phyloP scores from a whole-genome alignment of 768 basidiomycete genomes.

The Macrolepiota dolichaula region DNA sequence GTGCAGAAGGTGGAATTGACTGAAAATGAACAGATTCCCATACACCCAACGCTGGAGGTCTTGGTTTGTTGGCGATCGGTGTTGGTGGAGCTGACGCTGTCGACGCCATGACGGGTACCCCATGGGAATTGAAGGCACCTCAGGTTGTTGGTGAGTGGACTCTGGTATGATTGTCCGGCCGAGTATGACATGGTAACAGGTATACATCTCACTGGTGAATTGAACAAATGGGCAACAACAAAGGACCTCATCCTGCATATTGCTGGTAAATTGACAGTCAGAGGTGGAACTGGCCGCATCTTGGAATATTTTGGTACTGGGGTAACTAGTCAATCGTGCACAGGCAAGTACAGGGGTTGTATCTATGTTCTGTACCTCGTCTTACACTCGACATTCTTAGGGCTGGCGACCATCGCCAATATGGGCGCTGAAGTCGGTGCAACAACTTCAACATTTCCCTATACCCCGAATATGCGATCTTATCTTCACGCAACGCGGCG shows the following conservation, averaged over 20 bases:
- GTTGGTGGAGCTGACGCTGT: slow-evolving; percentile 99
- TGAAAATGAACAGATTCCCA: slow-evolving; percentile 68
- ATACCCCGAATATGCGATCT: slow-evolving; percentile 82
- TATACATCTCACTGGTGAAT: slow-evolving; percentile 81
- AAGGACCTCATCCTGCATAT: slow-evolving; percentile 96
- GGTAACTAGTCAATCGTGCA: slow-evolving; percentile 86
- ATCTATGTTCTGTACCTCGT: not conserved
- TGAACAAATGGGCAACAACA: slow-evolving; percentile 90
- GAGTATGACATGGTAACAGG: slow-evolving; percentile 38
- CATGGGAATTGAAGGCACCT: slow-evolving; percentile 96
- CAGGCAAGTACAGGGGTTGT: slow-evolving; percentile 46
- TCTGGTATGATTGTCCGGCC: not conserved
- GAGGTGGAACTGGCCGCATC: slow-evolving; percentile 94
- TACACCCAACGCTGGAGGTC: slow-evolving; percentile 96
- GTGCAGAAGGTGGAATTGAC: not conserved
- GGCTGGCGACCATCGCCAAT: slow-evolving; percentile 93
- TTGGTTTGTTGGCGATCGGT: slow-evolving; percentile 95
- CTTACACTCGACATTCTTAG: slow-evolving; percentile 29
- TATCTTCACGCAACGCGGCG: slow-evolving; percentile 92
- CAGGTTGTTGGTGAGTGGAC: slow-evolving; percentile 63
- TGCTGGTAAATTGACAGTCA: slow-evolving; percentile 90
- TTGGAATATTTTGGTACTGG: slow-evolving; percentile 97
- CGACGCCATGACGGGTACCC: slow-evolving; percentile 96
- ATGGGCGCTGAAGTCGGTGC: slow-evolving; percentile 99
- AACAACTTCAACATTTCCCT: slow-evolving; percentile 98